Conservation (phyloP, 192 early-diverging fungal genomes). For the Lunasporangiospora selenospora region DNA sequence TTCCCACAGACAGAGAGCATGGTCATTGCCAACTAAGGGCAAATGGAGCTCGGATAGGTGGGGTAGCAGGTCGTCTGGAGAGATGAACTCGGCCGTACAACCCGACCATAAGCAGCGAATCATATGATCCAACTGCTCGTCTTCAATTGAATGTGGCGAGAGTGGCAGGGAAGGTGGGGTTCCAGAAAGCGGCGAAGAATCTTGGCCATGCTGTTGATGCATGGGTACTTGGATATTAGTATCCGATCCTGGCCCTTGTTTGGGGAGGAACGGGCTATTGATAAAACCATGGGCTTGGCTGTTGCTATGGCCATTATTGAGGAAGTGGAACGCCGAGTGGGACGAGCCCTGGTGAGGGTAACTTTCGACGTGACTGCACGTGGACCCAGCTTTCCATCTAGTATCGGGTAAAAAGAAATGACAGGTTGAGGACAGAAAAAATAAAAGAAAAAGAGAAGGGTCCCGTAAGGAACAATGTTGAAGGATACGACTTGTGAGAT, state of each 20-base stretch:
- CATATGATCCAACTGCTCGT: conserved; percentile 41
- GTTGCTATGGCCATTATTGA: not conserved
- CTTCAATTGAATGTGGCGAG: conserved; percentile 13
- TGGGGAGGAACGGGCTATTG: no score
- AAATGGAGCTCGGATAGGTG: conserved; percentile 60
- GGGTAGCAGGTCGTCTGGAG: conserved; percentile 57
- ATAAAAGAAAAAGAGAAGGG: not conserved
- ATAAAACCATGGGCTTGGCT: not conserved
- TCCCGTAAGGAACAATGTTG: not conserved
- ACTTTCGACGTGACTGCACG: conserved; percentile 9
- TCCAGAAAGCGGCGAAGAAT: no score
- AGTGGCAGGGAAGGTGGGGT: conserved; percentile 14
- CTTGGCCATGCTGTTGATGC: no score
- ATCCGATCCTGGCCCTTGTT: no score
- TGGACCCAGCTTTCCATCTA: conserved; percentile 6
- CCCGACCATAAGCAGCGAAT: conserved; percentile 57
- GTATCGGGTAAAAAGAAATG: not conserved
- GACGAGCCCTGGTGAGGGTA: not conserved
- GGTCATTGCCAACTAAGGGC: conserved; percentile 30
- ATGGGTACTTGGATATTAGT: no score
- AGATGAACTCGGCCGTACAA: conserved; percentile 56
- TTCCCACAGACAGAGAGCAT: conserved; percentile 65
- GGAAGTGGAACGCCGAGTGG: conserved; percentile 34
- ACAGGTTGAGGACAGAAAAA: not conserved
- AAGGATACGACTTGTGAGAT: not conserved